Evolutionary conservation across 208 protist genomes (phyloP).

Genomic region (Leishmania aethiopica): DNA sequence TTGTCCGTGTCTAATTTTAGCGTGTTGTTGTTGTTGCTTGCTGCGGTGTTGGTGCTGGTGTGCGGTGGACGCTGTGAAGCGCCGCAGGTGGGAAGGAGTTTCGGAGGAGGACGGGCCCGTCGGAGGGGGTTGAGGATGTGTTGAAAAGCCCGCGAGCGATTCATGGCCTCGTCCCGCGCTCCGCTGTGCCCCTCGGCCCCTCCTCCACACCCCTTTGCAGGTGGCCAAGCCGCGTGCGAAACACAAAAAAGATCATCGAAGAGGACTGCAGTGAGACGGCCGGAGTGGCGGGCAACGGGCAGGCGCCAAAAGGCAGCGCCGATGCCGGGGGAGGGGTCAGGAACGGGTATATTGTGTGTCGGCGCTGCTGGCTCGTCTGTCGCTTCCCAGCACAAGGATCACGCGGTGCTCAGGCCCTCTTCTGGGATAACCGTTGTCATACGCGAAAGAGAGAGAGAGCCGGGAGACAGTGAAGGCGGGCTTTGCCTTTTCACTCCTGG

Average conservation of each 20-base stretch:
- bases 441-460: neutral
- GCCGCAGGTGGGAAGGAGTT: neutral
- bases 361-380: neutral
- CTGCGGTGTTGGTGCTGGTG: neutral
- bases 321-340: neutral
- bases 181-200: too few species aligned
- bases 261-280: too few species aligned
- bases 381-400: neutral
- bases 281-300: neutral
- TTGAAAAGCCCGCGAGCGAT: neutral
- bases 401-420: neutral
- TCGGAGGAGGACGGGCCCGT: neutral
- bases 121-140: neutral
- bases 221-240: neutral
- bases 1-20: neutral
- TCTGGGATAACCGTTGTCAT: neutral
- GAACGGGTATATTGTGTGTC: neutral
- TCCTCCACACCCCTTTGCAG: neutral
- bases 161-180: neutral
- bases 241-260: neutral
- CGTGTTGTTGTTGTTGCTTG: neutral
- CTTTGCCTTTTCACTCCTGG: neutral
- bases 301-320: neutral
- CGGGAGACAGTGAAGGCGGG: neutral
- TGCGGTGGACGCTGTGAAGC: neutral